Base-by-base conservation (phyloP, 208 protist genomes). In the Blastocrithidia nonstop region DNA sequence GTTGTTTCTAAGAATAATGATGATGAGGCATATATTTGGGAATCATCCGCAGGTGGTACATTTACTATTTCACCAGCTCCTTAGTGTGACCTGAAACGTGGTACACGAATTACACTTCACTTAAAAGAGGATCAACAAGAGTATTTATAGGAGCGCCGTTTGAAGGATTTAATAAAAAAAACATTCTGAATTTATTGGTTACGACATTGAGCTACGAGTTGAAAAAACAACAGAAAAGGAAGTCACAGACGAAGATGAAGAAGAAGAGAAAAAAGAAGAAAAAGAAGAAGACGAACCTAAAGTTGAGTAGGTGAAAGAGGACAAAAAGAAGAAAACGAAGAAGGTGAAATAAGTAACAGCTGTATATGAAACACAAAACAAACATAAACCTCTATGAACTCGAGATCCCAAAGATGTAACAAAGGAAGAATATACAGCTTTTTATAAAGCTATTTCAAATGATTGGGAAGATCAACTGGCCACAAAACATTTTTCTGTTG, bases 131-230 rank as follows among this genome's bases (percentile, higher is more conserved):
- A 98, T 40, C 77, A 77, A 2, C 38, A 81, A 16, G 89, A 99
- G 64, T 99, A 92, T 68, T 64, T 98, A 13, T 69, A 97, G 21
- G 66, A 67, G 24, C 62, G 89, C 19, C 71, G 70, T 19, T 63
- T 99, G 20, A 78, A 90, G 45, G 62, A 88, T n/a, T 72, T 97
- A 6, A 83, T 99, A 28, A 83, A 95, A n/a, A 44, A 92, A 98
- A 50, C 99, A 99, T 90, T 97, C 84, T 41, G 93, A 99, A 78
- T 99, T 99, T 75, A 98, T 99, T 50, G 78, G 97, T 55, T 99
- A 98, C 69, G 97, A 97, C 39, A 99, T 99, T 64, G 96, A 96
- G 54, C 56, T 99, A 3, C 49, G 73, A 41, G 50, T 61, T 60
- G 75, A 68, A 54, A 63, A 71, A 32, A 59, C 70, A 32, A 56